Percentiles rank a stretch among this genome's conserved stretches.
Evolutionary conservation across 1,284 basidiomycete genomes (phyloP).

Genomic region (Ustilago hordei): DNA sequence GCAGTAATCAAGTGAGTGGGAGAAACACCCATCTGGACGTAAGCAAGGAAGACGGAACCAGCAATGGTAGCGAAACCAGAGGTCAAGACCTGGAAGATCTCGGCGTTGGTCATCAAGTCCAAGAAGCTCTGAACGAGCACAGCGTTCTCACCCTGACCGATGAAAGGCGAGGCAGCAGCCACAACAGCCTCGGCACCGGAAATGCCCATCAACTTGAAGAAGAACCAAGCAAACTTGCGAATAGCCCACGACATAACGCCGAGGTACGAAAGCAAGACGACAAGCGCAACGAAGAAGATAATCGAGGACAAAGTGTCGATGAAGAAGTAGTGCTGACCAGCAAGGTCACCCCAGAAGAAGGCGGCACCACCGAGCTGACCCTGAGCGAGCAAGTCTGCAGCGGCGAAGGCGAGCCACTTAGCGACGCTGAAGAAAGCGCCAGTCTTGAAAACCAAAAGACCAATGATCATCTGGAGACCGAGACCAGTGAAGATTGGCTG

Average conservation of each 20-base stretch:
- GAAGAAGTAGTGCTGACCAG: conserved; percentile 60
- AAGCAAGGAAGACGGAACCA: conserved; percentile 86
- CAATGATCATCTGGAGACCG: conserved; percentile 65
- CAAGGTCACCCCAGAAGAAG: conserved; percentile 61
- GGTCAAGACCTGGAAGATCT: conserved; percentile 88
- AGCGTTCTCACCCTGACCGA: conserved; percentile 74
- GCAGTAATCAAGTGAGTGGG: conserved; percentile 84
- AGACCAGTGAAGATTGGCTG: conserved; percentile 60
- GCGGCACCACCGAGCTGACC: conserved; percentile 59
- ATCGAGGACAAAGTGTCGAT: conserved; percentile 74
- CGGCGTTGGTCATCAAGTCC: conserved; percentile 87
- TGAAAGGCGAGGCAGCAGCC: conserved; percentile 89
- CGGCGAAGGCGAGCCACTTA: conserved; percentile 61
- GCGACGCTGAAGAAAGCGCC: conserved; percentile 60
- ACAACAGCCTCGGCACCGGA: conserved; percentile 89
- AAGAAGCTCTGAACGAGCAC: conserved; percentile 77
- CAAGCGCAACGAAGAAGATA: conserved; percentile 75
- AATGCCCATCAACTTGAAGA: conserved; percentile 82
- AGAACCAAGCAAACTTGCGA: conserved; percentile 81
- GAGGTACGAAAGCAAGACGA: conserved; percentile 74
- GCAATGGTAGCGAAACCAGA: conserved; percentile 87
- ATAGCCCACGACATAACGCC: conserved; percentile 63
- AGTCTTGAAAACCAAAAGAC: conserved; percentile 66
- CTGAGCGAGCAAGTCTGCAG: conserved; percentile 60
- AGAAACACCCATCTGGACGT: conserved; percentile 84